Evolutionary conservation across 2,329 filamentous ascomycete genomes (phyloP).

Genomic region (Colletotrichum scovillei): DNA sequence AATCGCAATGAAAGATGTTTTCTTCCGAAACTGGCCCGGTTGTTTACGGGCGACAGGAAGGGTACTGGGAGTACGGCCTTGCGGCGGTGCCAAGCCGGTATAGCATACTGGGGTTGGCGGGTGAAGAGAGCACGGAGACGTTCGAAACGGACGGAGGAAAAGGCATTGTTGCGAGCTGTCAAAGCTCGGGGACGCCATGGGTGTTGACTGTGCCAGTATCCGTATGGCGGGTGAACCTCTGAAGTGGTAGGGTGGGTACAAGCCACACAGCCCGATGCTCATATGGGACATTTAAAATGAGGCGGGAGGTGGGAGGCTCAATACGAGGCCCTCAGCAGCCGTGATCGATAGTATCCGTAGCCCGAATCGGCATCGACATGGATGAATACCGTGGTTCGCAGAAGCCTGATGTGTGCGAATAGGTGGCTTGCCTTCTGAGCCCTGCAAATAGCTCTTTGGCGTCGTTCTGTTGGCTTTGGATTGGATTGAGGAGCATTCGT

Average conservation of each 20-base stretch:
- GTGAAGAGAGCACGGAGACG: neutral
- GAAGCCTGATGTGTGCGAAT: neutral
- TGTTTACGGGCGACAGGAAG: neutral
- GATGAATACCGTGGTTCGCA: neutral
- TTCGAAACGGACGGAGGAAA: constrained; percentile 22
- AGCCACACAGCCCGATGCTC: constrained; percentile 18
- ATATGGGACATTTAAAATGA: constrained; percentile 17
- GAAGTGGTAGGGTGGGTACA: constrained; percentile 14
- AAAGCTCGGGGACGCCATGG: neutral
- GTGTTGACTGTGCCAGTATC: neutral
- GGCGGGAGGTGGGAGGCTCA: constrained; percentile 23
- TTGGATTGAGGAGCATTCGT: constrained; percentile 2
- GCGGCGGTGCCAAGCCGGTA: constrained; percentile 17
- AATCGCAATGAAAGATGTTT: neutral
- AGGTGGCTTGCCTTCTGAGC: neutral
- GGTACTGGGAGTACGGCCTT: constrained; percentile 4
- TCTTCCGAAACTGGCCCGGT: neutral
- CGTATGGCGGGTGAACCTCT: neutral
- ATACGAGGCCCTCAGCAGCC: constrained; percentile 28
- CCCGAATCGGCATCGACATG: neutral
- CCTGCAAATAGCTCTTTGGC: neutral
- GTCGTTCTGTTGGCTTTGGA: neutral
- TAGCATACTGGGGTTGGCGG: constrained; percentile 6
- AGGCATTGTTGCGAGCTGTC: constrained; percentile 28
- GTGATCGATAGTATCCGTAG: neutral